Percentiles rank a stretch among this genome's conserved stretches.
Conservation (phyloP, 148 eudicot genomes). For the Cornus suecica region DNA sequence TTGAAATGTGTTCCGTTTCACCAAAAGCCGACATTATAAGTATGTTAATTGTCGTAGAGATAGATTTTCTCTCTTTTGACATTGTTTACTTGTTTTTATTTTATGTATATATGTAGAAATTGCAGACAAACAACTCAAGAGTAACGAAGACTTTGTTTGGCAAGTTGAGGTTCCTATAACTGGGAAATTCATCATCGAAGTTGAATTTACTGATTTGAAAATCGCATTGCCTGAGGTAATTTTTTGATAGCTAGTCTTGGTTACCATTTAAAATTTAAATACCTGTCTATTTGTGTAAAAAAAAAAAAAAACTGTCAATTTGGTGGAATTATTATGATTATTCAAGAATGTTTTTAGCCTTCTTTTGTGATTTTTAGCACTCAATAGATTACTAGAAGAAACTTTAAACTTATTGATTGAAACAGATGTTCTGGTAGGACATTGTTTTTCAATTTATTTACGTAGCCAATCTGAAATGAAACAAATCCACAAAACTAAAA, state of each 20-base stretch:
- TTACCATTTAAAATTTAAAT: no score
- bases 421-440: background rate
- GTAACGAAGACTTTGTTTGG: constrained; percentile 78
- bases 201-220: constrained; percentile 87
- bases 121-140: constrained; percentile 68
- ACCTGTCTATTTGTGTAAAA: no score
- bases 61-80: background rate
- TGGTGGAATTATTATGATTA: no score
- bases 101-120: constrained; percentile 44
- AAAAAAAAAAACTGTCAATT: no score
- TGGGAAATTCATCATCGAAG: constrained; percentile 75
- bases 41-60: background rate
- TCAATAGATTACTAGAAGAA: no score
- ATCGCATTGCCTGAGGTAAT: constrained; percentile 51
- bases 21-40: background rate
- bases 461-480: background rate
- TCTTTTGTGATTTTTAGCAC: no score
- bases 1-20: background rate
- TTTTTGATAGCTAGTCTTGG: background rate
- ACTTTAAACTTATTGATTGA: no score
- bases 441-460: background rate
- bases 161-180: constrained; percentile 67
- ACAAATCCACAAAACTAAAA: background rate
- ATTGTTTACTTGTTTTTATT: background rate
- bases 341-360: no score